Base-by-base conservation (phyloP, 2,329 filamentous ascomycete species). In the Chrysosporium keratinophilum region DNA sequence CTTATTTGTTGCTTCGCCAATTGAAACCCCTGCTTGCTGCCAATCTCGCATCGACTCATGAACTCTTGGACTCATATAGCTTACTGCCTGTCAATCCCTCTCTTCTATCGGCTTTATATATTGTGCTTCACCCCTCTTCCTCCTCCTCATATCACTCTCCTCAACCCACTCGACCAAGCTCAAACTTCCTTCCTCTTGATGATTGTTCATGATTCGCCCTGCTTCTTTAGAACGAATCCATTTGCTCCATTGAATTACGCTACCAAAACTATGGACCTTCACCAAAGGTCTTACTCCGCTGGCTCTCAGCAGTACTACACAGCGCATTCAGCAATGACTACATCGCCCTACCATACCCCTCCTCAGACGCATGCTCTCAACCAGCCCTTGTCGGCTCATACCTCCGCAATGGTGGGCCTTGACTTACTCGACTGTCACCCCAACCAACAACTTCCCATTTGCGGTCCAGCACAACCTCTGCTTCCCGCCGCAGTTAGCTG, bases 331-430 rank as follows among this genome's bases (percentile, higher is more conserved):
- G 33, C 44, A 2, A 47, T 64, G 34, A 46, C 57, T 41, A 50
- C 58, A 33, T 54, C 57, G 15, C 35, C 55, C 12, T 69, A 66
- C 54, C 57, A 64, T 2, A 63, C 64, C 15, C 59, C 50, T 59
- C 62, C 49, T 41, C 57, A 47, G 31, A 54, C 42, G 49, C 54
- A 37, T 42, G 42, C 54, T 17, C 52, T 59, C 40, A 54, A 49
- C 37, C 57, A 57, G 40, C 40, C 50, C 39, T 33, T 55, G 54
- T 52, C 45, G 23, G 52, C 42, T 28, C 57, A 53, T 54, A 54
- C 61, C 19, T 58, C 61, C 35, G 52, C 57, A 28, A 53, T 53
- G 42, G 39, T 11, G 42, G 49, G 23, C 4, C 39, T 52, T 17
- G 41, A 46, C 17, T 6, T 52, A 3, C 40, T 46, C 14, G n/a